Evolutionary conservation across 2,329 filamentous ascomycete species (phyloP).

Genomic region (Macrophomina pseudophaseolina): DNA sequence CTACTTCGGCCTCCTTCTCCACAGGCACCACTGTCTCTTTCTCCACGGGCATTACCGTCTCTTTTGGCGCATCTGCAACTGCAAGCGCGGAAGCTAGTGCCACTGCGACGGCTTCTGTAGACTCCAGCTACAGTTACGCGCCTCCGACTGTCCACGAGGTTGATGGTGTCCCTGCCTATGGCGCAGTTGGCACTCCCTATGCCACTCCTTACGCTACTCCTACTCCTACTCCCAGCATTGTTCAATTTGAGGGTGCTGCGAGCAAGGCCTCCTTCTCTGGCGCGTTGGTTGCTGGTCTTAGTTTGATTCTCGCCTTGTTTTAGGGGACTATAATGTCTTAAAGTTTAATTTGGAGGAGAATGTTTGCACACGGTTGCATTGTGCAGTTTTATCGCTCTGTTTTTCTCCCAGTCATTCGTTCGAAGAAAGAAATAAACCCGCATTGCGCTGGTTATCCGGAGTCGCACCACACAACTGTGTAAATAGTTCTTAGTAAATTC

Average conservation of each 20-base stretch:
- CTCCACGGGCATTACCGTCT: neutral
- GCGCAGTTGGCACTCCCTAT: neutral
- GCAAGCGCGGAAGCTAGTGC: neutral
- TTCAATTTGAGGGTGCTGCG: neutral
- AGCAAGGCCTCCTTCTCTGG: neutral
- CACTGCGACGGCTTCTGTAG: neutral
- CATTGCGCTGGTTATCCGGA: too few relatives aligned
- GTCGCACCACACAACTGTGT: too few relatives aligned
- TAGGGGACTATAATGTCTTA: neutral
- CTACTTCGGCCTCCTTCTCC: neutral
- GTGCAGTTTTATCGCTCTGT: too few relatives aligned
- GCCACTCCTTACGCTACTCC: neutral
- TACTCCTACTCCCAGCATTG: neutral
- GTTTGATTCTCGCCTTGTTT: slow-evolving; percentile 1
- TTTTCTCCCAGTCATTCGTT: too few relatives aligned
- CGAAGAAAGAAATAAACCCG: too few relatives aligned
- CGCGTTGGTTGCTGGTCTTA: neutral
- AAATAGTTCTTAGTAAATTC: too few relatives aligned
- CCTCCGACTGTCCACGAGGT: neutral
- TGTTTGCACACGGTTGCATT: too few relatives aligned
- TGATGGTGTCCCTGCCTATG: neutral
- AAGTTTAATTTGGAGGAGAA: too few relatives aligned
- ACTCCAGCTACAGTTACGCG: neutral
- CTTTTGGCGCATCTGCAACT: neutral
- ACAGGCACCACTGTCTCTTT: too few relatives aligned